Evolutionary conservation across 2,329 filamentous ascomycete genomes (phyloP).

Genomic region (Cryphonectria naterciae): DNA sequence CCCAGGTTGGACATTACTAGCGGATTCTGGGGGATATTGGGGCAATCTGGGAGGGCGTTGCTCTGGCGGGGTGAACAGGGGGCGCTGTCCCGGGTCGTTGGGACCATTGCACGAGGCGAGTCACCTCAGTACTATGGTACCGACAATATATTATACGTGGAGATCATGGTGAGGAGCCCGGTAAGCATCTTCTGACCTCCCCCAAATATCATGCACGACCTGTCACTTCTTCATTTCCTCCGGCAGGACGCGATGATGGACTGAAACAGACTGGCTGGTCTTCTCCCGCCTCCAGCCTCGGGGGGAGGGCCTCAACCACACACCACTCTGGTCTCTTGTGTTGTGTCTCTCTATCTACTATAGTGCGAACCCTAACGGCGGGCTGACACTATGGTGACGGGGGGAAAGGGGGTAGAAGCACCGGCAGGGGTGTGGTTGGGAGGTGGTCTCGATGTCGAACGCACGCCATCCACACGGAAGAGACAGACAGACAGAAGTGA

Average conservation of each 20-base stretch:
- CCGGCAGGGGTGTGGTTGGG: neutral
- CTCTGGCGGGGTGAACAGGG: constrained; percentile 3
- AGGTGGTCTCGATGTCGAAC: neutral
- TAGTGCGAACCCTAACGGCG: neutral
- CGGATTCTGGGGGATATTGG: constrained; percentile 24
- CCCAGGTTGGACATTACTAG: constrained; percentile 9
- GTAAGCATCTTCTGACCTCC: neutral
- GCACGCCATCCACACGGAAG: neutral
- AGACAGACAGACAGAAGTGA: neutral
- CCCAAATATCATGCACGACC: neutral
- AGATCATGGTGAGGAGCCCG: neutral
- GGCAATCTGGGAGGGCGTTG: constrained; percentile 10
- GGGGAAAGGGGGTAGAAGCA: neutral
- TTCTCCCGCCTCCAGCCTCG: neutral
- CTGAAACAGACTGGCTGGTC: neutral
- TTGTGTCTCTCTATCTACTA: neutral
- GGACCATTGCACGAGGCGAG: constrained; percentile 5
- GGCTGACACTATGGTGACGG: neutral
- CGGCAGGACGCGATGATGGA: neutral
- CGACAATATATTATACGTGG: neutral
- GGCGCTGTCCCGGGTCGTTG: constrained; percentile 1
- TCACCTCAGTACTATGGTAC: neutral
- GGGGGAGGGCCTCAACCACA: neutral
- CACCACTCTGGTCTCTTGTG: neutral
- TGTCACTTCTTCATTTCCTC: neutral